Evolutionary conservation across 371 early-diverging fungal genomes (phyloP).

Genomic region (Apophysomyces ossiformis): DNA sequence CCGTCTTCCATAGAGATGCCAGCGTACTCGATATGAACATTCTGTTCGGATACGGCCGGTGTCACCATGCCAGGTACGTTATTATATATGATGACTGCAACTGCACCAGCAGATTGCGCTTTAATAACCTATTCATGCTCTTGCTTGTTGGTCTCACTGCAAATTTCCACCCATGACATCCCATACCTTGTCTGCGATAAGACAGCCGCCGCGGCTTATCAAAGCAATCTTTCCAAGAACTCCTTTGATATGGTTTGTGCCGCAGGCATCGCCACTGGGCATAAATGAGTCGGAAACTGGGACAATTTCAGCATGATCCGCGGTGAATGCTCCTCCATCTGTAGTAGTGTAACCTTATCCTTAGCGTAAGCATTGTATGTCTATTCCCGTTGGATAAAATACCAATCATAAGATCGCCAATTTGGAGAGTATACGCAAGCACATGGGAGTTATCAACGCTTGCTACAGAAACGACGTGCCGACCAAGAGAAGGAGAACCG

Average conservation of each 20-base stretch:
- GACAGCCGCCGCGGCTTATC: slow-evolving; percentile 65
- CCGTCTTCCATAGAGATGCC: slow-evolving; percentile 50
- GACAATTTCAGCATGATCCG: slow-evolving; percentile 20
- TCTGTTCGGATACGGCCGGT: slow-evolving; percentile 26
- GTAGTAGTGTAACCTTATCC: slow-evolving; percentile 35
- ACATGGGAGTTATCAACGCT: slow-evolving; percentile 67
- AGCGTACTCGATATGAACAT: slow-evolving; percentile 41
- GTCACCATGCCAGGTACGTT: slow-evolving; percentile 39
- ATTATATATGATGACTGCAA: slow-evolving; percentile 60
- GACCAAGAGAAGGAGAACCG: slow-evolving; percentile 67
- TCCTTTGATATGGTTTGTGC: slow-evolving; percentile 18
- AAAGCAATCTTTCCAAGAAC: slow-evolving; percentile 62
- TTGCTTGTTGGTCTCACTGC: background rate
- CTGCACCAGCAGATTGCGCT: slow-evolving; percentile 67
- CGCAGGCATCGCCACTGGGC: slow-evolving; percentile 53
- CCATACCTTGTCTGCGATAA: slow-evolving; percentile 44
- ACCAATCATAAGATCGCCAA: slow-evolving; percentile 26
- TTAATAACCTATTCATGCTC: slow-evolving; percentile 36
- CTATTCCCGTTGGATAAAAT: slow-evolving; percentile 5
- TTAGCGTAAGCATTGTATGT: background rate
- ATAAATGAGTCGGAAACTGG: slow-evolving; percentile 27
- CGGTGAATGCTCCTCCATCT: slow-evolving; percentile 24
- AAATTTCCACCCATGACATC: background rate
- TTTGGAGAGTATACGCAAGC: slow-evolving; percentile 32
- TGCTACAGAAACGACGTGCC: slow-evolving; percentile 69